Evolutionary conservation across 2,329 filamentous ascomycete genomes (phyloP).

Genomic region (Aspergillus puulaauensis): DNA sequence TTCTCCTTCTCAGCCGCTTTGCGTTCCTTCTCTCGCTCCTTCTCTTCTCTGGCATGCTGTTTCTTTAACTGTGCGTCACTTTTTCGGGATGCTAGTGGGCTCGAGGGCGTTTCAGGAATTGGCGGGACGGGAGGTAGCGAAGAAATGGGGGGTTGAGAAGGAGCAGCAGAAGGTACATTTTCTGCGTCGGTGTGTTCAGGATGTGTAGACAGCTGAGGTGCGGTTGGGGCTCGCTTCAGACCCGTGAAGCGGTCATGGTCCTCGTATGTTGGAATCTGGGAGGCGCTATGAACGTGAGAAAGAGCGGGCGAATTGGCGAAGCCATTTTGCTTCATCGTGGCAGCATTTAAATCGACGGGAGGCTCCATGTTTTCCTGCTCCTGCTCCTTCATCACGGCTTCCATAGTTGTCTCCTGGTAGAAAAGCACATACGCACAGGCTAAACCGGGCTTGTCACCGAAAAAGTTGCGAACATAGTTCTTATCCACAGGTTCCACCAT

Average conservation of each 20-base stretch:
- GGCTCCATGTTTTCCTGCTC: slow-evolving; percentile 67
- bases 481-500: slow-evolving; percentile 98
- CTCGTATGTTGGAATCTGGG: slow-evolving; percentile 34
- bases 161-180: slow-evolving; percentile 2
- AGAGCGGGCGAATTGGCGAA: slow-evolving; percentile 31
- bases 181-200: slow-evolving; percentile 31
- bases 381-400: slow-evolving; percentile 72
- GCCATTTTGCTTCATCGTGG: slow-evolving; percentile 33
- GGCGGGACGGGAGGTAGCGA: slow-evolving; percentile 26
- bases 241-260: slow-evolving; percentile 34
- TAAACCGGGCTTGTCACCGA: slow-evolving; percentile 85
- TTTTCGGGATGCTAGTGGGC: slow-evolving; percentile 53
- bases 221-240: slow-evolving; percentile 41
- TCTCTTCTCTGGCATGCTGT: slow-evolving; percentile 59
- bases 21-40: slow-evolving; percentile 60
- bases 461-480: slow-evolving; percentile 93
- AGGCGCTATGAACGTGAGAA: slow-evolving; percentile 41
- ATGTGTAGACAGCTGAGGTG: slow-evolving; percentile 49
- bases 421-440: slow-evolving; percentile 97
- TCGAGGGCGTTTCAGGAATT: slow-evolving; percentile 34
- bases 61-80: slow-evolving; percentile 68
- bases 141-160: slow-evolving; percentile 21
- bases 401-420: slow-evolving; percentile 84
- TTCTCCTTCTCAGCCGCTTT: slow-evolving; percentile 48
- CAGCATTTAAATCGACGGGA: slow-evolving; percentile 39